Evolutionary conservation across 1,284 basidiomycete genomes (phyloP), one percentile per base, ranked within the genome.

Genomic region (Crepidotus sp.): DNA sequence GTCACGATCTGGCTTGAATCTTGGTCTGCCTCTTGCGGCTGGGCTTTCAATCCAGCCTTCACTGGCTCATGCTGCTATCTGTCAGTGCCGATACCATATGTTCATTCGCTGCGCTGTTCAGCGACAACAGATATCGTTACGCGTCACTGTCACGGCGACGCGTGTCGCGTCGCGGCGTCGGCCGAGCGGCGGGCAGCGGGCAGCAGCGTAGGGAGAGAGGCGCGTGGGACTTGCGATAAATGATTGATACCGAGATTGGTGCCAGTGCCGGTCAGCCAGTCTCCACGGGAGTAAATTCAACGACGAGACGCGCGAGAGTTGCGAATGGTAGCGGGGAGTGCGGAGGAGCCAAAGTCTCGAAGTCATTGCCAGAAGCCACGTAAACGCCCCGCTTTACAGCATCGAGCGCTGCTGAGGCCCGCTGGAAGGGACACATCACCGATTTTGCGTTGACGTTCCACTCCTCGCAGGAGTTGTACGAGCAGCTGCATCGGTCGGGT

Each of bases 81-180:
- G 21, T 22, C 21, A 22, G 21, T 22, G 6, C 21, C 6, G 21
- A 22, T n/a, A 22, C 21, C 3, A 35, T 10, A 14, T n/a, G 18
- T 35, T 22, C 21, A 3, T 22, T 22, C 21, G 33, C 33, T 35
- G 33, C 11, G 19, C 11, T 22, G 6, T 18, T 11, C 6, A 5
- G 31, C 17, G 27, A 18, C 40, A 29, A 33, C 40, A 14, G 35
- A 8, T n/a, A 25, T 11, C 25, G 40, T 42, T 27, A 42, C 31
- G 24, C 26, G 40, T 42, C 40, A 42, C 40, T 34, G 40, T 42
- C 40, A 42, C 40, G 21, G 14, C 15, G 14, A 15, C 14, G 30
- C 30, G 17, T 17, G 30, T 15, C 30, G 29, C 6, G 10, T 14
- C 3, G 30, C 14, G 17, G 11, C 5, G 32, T 6, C 31, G 31